Evolutionary conservation across 2,329 filamentous ascomycete species (phyloP), one percentile per base, ranked within the genome.

Genomic region (Neoascochyta sp.): DNA sequence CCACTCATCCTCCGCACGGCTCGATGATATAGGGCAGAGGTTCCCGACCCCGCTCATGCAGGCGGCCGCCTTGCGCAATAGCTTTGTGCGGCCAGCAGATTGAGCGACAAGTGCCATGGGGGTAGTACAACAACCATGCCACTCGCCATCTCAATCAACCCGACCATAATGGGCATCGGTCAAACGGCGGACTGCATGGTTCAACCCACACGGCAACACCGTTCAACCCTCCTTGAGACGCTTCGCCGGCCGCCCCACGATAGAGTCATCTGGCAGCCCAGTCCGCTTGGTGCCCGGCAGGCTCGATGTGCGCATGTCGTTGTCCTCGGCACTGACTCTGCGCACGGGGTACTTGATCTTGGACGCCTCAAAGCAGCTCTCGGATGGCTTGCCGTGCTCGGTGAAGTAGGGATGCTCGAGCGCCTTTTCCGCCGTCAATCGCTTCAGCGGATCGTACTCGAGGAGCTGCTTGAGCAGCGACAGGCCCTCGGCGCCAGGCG

Each of bases 271-370:
- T 0, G 83, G 84, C 22, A 95, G 57, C 0, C 85, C 90, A 43
- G 83, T 90, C 37, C 89, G 73, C 68, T 96, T 96, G 0, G 89
- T 95, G 0, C 90, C 92, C 1, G 90, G 87, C 19, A 95, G 64
- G 60, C 87, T 94, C 23, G 82, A 81, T 1, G 86, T 89, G n/a
- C 86, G 74, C 34, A 96, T 95, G 62, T 96, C 92, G 50, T 95
- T 94, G 58, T 95, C 88, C 54, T 98, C 92, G 51, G 93, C 83
- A 50, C 84, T 95, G 22, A 98, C 89, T 27, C 90, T 78, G 6
- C 92, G 76, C 54, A 88, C 81, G 0, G 92, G 92, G 61, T 98
- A 98, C 53, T 92, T 86, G 41, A 80, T 80, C 63, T 87, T 86
- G 29, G 88, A 74, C 0, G 89, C 88, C 53, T 95, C 87, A 48